Evolutionary conservation across 352 stramenopile genomes (phyloP).

Genomic region (Globisporangium splendens): DNA sequence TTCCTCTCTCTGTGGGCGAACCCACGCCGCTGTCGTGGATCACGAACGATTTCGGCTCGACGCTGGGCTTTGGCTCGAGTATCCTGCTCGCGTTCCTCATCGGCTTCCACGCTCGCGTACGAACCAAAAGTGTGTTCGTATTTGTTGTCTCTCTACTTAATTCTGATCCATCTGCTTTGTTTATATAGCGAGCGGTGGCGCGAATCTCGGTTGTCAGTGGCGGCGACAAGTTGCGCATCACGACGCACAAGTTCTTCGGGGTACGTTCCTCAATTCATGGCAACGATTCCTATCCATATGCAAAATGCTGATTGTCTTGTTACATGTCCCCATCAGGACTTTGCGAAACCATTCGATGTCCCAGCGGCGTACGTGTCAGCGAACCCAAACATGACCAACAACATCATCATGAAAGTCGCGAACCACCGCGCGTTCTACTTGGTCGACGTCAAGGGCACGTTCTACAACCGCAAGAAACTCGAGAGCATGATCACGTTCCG

Average conservation of each 20-base stretch:
- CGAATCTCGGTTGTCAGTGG: slow-evolving; percentile 75
- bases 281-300: too few species aligned
- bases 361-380: slow-evolving; percentile 66
- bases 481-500: slow-evolving; percentile 86
- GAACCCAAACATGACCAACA: slow-evolving; percentile 80
- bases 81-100: slow-evolving; percentile 75
- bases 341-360: slow-evolving; percentile 62
- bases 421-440: slow-evolving; percentile 76
- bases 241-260: slow-evolving; percentile 87
- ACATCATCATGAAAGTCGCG: slow-evolving; percentile 83
- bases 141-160: not conserved
- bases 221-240: slow-evolving; percentile 80
- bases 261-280: slow-evolving; percentile 26
- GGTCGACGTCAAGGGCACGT: slow-evolving; percentile 72
- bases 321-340: slow-evolving; percentile 29
- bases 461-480: slow-evolving; percentile 86
- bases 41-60: slow-evolving; percentile 74
- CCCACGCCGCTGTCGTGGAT: slow-evolving; percentile 81
- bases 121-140: not conserved
- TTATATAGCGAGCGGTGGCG: slow-evolving; percentile 56
- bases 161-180: not conserved
- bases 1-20: slow-evolving; percentile 47
- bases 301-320: not conserved
- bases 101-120: slow-evolving; percentile 80
- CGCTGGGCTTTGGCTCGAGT: slow-evolving; percentile 77